phyloP scores from a whole-genome alignment of 2,329 filamentous ascomycete species.

The Sporothrix euskadiensis region DNA sequence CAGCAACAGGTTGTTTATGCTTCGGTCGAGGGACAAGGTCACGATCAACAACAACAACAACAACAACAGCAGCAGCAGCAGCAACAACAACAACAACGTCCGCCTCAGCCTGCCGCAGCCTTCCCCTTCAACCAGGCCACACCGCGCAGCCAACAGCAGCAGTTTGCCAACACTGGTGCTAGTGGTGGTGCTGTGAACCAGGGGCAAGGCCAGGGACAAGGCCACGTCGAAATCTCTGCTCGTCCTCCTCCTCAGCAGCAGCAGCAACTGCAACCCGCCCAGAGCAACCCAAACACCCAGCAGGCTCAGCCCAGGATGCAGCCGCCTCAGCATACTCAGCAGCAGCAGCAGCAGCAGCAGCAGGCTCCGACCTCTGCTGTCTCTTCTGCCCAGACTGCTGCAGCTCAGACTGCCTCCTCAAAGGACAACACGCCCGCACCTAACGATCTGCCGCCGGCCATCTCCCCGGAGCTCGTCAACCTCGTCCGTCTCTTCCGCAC shows the following conservation, averaged over 20 bases:
- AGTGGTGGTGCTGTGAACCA: not conserved
- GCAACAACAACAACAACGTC: slow-evolving; percentile 32
- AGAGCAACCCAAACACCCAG: not conserved
- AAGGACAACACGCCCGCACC: slow-evolving; percentile 16
- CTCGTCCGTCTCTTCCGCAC: slow-evolving; percentile 51
- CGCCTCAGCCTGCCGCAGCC: not conserved
- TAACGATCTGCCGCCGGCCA: slow-evolving; percentile 38
- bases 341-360: slow-evolving; percentile 19
- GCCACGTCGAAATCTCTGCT: not conserved
- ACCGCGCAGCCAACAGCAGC: slow-evolving; percentile 11
- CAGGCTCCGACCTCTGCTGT: not conserved
- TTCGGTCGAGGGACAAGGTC: slow-evolving; percentile 18
- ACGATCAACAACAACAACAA: slow-evolving; percentile 33
- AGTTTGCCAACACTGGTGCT: not conserved
- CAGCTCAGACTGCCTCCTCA: not conserved
- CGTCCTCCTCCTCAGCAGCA: not conserved
- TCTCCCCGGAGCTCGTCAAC: slow-evolving; percentile 47
- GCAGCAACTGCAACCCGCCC: slow-evolving; percentile 29
- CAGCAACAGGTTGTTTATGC: slow-evolving; percentile 29
- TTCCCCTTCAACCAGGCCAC: not conserved
- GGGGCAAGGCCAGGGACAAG: not conserved
- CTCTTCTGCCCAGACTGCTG: not conserved
- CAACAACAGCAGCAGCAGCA: slow-evolving; percentile 34
- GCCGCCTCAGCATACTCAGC: slow-evolving; percentile 13
- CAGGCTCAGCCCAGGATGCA: slow-evolving; percentile 10